Percentiles rank a stretch among this genome's conserved stretches.
These are phyloP conservation scores for Onygena corvina DNA, from an alignment of 2,329 filamentous ascomycete species.

Conservation along the genomic window DNA sequence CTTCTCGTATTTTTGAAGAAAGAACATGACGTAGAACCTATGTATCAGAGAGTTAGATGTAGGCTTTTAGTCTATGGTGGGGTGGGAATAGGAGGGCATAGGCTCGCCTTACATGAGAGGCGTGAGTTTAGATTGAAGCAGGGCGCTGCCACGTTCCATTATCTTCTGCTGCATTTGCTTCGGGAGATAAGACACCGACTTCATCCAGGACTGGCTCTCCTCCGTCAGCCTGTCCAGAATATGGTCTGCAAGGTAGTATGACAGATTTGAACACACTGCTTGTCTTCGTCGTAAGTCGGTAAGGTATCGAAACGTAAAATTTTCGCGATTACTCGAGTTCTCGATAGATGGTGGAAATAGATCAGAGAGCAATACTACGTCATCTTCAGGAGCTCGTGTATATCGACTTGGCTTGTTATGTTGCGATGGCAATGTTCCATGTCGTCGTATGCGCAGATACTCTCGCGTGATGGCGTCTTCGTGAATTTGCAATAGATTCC, in stretches of 20 bases:
- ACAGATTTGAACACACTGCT: constrained; percentile 29
- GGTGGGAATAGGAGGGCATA: not conserved
- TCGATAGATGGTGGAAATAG: constrained; percentile 31
- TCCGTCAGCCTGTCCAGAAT: constrained; percentile 31
- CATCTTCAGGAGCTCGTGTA: constrained; percentile 32
- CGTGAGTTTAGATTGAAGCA: constrained; percentile 30
- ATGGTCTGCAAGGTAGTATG: constrained; percentile 32
- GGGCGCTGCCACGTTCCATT: constrained; percentile 24
- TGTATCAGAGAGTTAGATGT: not conserved
- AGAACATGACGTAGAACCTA: constrained; percentile 34
- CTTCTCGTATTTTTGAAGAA: constrained; percentile 30
- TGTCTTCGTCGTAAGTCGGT: constrained; percentile 28
- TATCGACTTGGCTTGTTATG: constrained; percentile 27
- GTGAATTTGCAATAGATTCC: constrained; percentile 26
- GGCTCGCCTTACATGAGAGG: constrained; percentile 31
- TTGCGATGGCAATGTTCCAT: constrained; percentile 33
- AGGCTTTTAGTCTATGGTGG: not conserved
- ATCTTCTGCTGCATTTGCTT: constrained; percentile 26
- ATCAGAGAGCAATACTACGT: constrained; percentile 34
- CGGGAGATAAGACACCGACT: constrained; percentile 25
- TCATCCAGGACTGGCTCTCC: constrained; percentile 21
- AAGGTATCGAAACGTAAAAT: constrained; percentile 34
- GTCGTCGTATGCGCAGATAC: constrained; percentile 32
- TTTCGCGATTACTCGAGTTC: constrained; percentile 22
- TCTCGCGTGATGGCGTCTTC: constrained; percentile 32